phyloP scores from a whole-genome alignment of 1,139 yeast genomes.

The Yamadazyma oceani region DNA sequence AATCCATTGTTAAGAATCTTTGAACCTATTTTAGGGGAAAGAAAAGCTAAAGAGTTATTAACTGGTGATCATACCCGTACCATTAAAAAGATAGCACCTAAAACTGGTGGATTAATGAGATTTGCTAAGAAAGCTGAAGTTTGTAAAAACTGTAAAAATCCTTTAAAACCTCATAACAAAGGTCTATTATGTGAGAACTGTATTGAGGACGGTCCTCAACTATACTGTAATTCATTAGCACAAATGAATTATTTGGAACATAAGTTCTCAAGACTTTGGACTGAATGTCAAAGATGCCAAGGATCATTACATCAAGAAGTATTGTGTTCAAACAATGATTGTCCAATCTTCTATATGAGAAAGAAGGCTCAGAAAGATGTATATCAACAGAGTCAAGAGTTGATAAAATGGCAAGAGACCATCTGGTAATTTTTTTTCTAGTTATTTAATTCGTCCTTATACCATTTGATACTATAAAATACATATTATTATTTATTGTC shows the following conservation, averaged over 20 bases:
- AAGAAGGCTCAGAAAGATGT: conserved; percentile 92
- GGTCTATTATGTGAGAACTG: conserved; percentile 88
- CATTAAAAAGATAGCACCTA: conserved; percentile 64
- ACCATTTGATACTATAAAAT: too few relatives aligned
- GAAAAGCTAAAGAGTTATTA: conserved; percentile 73
- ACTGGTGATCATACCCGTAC: conserved; percentile 83
- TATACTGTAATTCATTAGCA: conserved; percentile 77
- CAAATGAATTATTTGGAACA: conserved; percentile 79
- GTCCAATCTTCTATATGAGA: conserved; percentile 97
- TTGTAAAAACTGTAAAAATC: conserved; percentile 86
- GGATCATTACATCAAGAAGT: conserved; percentile 96
- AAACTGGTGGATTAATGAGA: conserved; percentile 81
- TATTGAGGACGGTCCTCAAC: conserved; percentile 73
- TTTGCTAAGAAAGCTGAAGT: conserved; percentile 88
- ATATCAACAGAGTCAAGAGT: conserved; percentile 62
- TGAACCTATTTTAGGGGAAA: conserved; percentile 91
- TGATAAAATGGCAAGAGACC: conserved; percentile 70
- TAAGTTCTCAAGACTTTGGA: conserved; percentile 89
- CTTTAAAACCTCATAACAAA: conserved; percentile 62
- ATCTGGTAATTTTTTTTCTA: conserved; percentile 44
- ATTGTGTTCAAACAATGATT: conserved; percentile 90
- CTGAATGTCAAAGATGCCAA: conserved; percentile 97
- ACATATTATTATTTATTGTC: background rate
- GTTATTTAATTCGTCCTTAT: too few relatives aligned
- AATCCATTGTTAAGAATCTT: conserved; percentile 93